phyloP scores from a whole-genome alignment of 768 basidiomycete genomes.

The Psilocybe tampanensis region DNA sequence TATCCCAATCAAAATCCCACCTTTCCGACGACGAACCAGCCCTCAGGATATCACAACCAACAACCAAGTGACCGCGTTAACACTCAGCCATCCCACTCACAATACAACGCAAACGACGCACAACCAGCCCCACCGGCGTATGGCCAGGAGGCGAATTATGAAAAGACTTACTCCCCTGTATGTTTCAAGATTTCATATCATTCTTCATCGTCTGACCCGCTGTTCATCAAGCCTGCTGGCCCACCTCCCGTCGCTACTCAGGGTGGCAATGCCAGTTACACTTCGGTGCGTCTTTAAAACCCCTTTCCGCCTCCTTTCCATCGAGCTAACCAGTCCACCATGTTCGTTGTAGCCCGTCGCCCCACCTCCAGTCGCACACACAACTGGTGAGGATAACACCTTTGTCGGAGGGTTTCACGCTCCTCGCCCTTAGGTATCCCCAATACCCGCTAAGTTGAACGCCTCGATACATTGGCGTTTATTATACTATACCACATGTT shows the following conservation, averaged over 20 bases:
- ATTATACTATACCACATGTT: background rate
- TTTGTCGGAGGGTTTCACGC: background rate
- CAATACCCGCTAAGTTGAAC: background rate
- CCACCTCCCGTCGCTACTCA: background rate
- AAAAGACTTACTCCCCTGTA: constrained; percentile 4
- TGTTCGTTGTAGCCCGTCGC: constrained; percentile 1
- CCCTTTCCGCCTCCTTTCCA: background rate
- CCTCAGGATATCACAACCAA: no score
- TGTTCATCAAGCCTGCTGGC: background rate
- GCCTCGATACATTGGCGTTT: background rate
- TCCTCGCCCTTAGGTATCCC: background rate
- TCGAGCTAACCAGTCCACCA: background rate
- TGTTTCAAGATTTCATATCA: background rate
- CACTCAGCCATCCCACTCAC: no score
- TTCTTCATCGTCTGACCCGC: background rate
- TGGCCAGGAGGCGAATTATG: constrained; percentile 7
- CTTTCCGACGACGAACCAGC: background rate
- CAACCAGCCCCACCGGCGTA: constrained; percentile 12
- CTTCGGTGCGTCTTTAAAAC: background rate
- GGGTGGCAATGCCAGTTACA: background rate
- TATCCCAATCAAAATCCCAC: background rate
- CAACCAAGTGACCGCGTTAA: no score
- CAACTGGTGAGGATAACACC: background rate
- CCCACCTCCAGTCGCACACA: constrained; percentile 12
- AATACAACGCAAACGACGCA: background rate